These are phyloP conservation scores for Athelia sp. DNA, from an alignment of 1,284 basidiomycete species.

Conservation along the genomic window DNA sequence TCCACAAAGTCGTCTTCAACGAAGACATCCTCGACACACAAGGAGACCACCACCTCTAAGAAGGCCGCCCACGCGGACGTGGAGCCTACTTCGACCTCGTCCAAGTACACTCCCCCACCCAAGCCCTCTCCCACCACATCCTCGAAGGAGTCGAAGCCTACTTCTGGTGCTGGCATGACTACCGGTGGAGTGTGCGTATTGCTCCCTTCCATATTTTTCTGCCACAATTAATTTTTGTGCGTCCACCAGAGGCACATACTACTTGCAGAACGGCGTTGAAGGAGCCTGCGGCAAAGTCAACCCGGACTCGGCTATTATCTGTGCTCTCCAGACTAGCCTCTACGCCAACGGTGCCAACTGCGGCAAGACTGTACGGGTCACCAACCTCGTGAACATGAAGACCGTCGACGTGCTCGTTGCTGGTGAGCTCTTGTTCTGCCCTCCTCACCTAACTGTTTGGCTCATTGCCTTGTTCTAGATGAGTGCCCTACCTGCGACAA, in stretches of 20 bases:
- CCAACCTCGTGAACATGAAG: not conserved
- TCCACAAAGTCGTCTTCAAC: too few relatives aligned
- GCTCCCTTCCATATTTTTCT: not conserved
- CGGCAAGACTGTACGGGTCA: conserved; percentile 1
- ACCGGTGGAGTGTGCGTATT: not conserved
- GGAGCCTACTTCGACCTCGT: too few relatives aligned
- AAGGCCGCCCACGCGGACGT: too few relatives aligned
- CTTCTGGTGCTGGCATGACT: not conserved
- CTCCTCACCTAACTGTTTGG: too few relatives aligned
- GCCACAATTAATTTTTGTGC: not conserved
- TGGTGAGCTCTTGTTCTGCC: too few relatives aligned
- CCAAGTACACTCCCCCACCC: too few relatives aligned
- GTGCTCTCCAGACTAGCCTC: not conserved
- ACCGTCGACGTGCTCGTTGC: not conserved
- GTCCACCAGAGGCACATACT: conserved; percentile 3
- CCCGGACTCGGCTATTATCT: conserved; percentile 1
- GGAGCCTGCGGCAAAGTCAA: conserved; percentile 4
- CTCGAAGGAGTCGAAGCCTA: too few relatives aligned
- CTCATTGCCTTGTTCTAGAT: not conserved
- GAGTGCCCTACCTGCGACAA: conserved; percentile 4
- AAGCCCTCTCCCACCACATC: too few relatives aligned
- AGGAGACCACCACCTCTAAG: too few relatives aligned
- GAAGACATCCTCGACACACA: too few relatives aligned
- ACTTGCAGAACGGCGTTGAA: conserved; percentile 3
- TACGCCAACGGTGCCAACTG: conserved; percentile 3